Conservation (phyloP, 1,139 yeast genomes). For the Sugiyamaella neomexicana region DNA sequence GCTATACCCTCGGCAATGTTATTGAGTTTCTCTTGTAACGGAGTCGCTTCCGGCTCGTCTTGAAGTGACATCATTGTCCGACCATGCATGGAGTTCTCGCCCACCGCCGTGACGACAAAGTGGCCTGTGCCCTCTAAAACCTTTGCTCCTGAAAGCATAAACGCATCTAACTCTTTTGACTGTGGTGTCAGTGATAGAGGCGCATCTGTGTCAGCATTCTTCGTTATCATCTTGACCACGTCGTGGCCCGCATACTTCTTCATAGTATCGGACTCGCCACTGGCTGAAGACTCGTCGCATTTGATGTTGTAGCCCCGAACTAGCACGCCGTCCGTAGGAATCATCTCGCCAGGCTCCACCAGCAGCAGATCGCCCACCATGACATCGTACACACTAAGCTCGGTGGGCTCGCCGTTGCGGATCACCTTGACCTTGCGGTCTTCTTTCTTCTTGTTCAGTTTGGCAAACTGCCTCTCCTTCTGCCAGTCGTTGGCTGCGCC, state of each 20-base stretch:
- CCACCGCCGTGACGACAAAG: conserved; percentile 88
- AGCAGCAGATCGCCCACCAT: conserved; percentile 82
- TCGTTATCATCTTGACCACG: conserved; percentile 42
- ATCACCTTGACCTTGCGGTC: conserved; percentile 77
- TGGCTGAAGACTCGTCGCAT: conserved; percentile 88
- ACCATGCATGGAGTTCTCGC: conserved; percentile 85
- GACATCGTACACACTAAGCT: conserved; percentile 71
- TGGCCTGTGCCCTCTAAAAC: conserved; percentile 83
- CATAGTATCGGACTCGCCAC: conserved; percentile 90
- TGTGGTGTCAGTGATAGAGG: conserved; percentile 26
- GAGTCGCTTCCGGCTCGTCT: conserved; percentile 79
- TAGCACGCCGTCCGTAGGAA: conserved; percentile 85
- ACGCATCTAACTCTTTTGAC: conserved; percentile 61
- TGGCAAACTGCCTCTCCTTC: conserved; percentile 90
- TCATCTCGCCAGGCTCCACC: conserved; percentile 90
- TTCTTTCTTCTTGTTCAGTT: conserved; percentile 73
- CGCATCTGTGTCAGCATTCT: conserved; percentile 32
- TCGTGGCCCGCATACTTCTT: conserved; percentile 58
- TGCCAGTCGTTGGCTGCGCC: conserved; percentile 96
- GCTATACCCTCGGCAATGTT: conserved; percentile 90
- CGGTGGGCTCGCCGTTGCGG: conserved; percentile 67
- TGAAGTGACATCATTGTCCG: conserved; percentile 80
- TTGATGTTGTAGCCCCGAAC: conserved; percentile 72
- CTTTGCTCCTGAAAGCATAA: conserved; percentile 88
- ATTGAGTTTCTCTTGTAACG: conserved; percentile 80